phyloP scores from a whole-genome alignment of 2,329 filamentous ascomycete genomes.

The Zarea fungicola region DNA sequence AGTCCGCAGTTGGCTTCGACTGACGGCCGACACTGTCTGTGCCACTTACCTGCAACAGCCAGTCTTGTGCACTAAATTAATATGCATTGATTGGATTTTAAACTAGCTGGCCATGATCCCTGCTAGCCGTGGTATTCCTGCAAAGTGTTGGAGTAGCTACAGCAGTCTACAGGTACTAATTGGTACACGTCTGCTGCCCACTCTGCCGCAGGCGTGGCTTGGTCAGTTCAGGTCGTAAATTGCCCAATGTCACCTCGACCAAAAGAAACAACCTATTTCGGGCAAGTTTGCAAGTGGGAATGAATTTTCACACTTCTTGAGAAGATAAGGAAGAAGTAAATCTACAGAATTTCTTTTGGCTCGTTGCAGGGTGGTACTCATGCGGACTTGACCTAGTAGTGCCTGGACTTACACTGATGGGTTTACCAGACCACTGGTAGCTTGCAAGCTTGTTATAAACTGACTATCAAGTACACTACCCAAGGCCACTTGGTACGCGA shows the following conservation, averaged over 20 bases:
- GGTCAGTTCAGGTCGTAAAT: conserved; percentile 1
- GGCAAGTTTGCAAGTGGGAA: not conserved
- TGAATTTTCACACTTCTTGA: not conserved
- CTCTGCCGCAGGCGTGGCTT: conserved; percentile 6
- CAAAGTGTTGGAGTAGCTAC: too few relatives aligned
- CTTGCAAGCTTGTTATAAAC: too few relatives aligned
- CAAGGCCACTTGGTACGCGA: too few relatives aligned
- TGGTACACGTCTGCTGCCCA: too few relatives aligned
- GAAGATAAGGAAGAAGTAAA: not conserved
- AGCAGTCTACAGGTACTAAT: too few relatives aligned
- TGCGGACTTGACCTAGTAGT: too few relatives aligned
- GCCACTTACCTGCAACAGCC: not conserved
- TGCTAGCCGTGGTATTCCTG: too few relatives aligned
- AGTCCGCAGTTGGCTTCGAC: not conserved
- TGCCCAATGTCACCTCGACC: conserved; percentile 2
- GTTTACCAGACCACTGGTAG: too few relatives aligned
- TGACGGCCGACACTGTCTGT: not conserved
- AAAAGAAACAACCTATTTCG: not conserved
- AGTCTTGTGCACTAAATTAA: not conserved
- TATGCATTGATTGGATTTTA: not conserved
- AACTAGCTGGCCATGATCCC: not conserved
- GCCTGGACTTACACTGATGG: too few relatives aligned
- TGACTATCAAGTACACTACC: too few relatives aligned
- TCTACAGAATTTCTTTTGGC: too few relatives aligned
- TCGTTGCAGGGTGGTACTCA: too few relatives aligned